phyloP scores from a whole-genome alignment of 139 green algal genomes.

The Yamagishiella unicocca region DNA sequence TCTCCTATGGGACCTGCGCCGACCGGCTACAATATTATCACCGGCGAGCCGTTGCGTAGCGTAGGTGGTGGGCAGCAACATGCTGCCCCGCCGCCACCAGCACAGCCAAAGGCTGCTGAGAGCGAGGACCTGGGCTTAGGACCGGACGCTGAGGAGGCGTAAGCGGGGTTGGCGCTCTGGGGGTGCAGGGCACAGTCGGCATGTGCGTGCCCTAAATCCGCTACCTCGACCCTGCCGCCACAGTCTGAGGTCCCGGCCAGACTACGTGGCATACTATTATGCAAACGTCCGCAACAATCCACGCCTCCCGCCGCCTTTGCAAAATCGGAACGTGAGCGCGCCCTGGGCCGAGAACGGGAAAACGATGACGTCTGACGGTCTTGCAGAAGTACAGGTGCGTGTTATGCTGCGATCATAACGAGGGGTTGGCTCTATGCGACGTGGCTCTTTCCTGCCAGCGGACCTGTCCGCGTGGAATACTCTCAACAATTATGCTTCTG shows the following conservation, averaged over 20 bases:
- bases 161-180: neutral
- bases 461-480: no score
- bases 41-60: conserved; percentile 7
- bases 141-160: conserved; percentile 33
- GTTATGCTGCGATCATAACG: no score
- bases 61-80: neutral
- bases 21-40: neutral
- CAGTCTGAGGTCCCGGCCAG: conserved; percentile 12
- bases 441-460: no score
- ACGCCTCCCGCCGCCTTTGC: conserved; percentile 45
- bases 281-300: conserved; percentile 56
- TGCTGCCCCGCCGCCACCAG: neutral
- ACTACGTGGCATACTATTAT: conserved; percentile 54
- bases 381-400: neutral
- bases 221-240: neutral
- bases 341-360: neutral
- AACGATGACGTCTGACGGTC: neutral
- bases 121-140: neutral
- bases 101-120: neutral
- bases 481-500: no score
- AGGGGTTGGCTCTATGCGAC: no score
- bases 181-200: no score
- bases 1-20: neutral
- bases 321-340: neutral
- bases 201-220: neutral